Percentiles rank a stretch among this genome's conserved stretches.
Conservation (phyloP, 176 grass and related monocot genomes). For the Carex littledalei region DNA sequence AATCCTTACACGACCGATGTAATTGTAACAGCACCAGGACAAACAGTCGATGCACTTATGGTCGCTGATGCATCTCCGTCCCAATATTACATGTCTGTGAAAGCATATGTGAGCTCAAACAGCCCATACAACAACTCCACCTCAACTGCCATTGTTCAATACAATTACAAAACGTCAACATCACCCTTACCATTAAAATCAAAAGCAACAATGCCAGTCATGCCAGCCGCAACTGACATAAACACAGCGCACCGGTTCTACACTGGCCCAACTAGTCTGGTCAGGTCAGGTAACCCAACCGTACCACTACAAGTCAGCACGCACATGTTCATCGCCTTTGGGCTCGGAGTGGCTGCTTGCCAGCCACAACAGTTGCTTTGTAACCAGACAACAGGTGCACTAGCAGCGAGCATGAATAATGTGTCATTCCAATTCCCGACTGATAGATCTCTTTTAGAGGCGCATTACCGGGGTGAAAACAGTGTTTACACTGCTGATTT, state of each 20-base stretch:
- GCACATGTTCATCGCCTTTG: constrained; percentile 42
- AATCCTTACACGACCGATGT: constrained; percentile 54
- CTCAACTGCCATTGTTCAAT: constrained; percentile 33
- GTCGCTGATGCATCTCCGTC: constrained; percentile 24
- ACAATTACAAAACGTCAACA: background rate
- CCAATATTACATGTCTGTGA: constrained; percentile 48
- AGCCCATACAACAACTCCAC: constrained; percentile 36
- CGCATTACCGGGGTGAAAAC: constrained; percentile 2
- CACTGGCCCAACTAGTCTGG: constrained; percentile 34
- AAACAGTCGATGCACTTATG: constrained; percentile 65
- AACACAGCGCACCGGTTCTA: constrained; percentile 33
- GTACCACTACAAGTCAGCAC: constrained; percentile 37
- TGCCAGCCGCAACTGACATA: constrained; percentile 47
- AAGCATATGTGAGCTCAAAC: constrained; percentile 35
- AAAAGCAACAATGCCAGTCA: constrained; percentile 12
- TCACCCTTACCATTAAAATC: background rate
- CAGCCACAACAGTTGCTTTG: constrained; percentile 36
- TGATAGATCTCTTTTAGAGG: constrained; percentile 40
- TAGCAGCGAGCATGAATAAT: constrained; percentile 75
- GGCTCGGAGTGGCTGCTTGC: constrained; percentile 35
- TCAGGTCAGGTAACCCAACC: constrained; percentile 28
- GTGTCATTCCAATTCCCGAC: constrained; percentile 50
- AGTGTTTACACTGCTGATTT: constrained; percentile 58
- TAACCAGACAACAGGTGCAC: constrained; percentile 40
- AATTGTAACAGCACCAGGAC: constrained; percentile 39